Base-by-base conservation (phyloP, 192 early-diverging fungal species). In the Spinellus fusiger region DNA sequence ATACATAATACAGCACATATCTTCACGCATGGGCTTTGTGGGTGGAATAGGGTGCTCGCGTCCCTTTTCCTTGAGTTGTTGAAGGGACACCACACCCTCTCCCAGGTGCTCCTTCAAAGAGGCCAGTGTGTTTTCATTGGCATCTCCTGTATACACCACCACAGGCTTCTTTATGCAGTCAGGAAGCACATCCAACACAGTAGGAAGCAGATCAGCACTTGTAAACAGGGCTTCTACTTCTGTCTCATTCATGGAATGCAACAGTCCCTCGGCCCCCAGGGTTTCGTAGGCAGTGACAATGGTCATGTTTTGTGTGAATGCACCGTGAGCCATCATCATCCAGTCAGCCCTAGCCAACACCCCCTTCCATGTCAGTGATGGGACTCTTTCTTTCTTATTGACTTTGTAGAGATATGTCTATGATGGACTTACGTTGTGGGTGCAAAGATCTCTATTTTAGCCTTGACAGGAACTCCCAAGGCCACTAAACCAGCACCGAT, bases 241-340 rank as follows among this genome's bases (percentile, higher is more conserved):
- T n/a, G 86, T 73, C 69, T 95, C 88, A 55, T 88, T 85, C 69
- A 94, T 84, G 12, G 93, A 92, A 66, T 66, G 64, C 3, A 59
- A 25, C 28, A 95, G 80, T 18, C 89, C 89, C n/a, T 88, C 86
- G 38, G 85, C 83, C 35, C 92, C 93, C 52, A 96, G 80, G 15
- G 92, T 93, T 48, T 88, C 87, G 61, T 89, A 89, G n/a, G 93
- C 89, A 13, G 93, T 96, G 12, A 90, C 85, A 60, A 96, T 87
- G 50, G 85, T 78, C 56, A 91, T 59, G 28, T 52, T 75, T 76
- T 93, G 90, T 25, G 86, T 81, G 58, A 84, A 93, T 71, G 68
- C 71, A 49, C 69, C 68, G 54, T 70, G 56, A 47, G 68, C 68
- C 55, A 70, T 59, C 12, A 54, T 44, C 68, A 70, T 70, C 68